A percentile compares a stretch with the other conserved stretches of the same genome.
These are phyloP conservation scores for Thelonectria rubi DNA, from an alignment of 2,329 filamentous ascomycete genomes.

Conservation along the genomic window DNA sequence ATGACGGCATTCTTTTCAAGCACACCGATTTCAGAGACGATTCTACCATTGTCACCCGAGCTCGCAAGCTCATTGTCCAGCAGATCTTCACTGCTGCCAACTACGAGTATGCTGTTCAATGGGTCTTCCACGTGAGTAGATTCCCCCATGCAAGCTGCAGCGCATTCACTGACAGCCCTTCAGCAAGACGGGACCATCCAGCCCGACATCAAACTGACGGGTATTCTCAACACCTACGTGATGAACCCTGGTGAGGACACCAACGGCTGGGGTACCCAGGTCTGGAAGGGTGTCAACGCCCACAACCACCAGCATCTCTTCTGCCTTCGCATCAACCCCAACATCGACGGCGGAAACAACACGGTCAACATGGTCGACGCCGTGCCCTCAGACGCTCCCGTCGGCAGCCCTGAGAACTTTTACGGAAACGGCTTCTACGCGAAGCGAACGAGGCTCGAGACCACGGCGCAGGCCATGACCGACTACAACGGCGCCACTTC, in stretches of 20 bases:
- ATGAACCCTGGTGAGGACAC: conserved; percentile 84
- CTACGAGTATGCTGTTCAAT: conserved; percentile 83
- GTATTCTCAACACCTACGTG: conserved; percentile 90
- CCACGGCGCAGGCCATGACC: conserved; percentile 72
- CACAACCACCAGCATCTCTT: conserved; percentile 98
- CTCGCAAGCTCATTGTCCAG: conserved; percentile 84
- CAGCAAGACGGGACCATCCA: conserved; percentile 87
- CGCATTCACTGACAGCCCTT: too few relatives aligned
- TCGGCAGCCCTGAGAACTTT: conserved; percentile 82
- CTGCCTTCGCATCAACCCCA: conserved; percentile 87
- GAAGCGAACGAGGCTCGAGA: conserved; percentile 81
- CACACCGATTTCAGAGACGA: conserved; percentile 94
- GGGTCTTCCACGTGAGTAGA: conserved; percentile 69
- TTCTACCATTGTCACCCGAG: conserved; percentile 84
- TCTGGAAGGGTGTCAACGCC: conserved; percentile 83
- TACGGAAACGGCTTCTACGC: conserved; percentile 93
- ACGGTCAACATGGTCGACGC: conserved; percentile 87
- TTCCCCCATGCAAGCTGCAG: too few relatives aligned
- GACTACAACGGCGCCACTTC: conserved; percentile 84
- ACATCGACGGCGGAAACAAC: conserved; percentile 86
- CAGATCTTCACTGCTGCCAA: conserved; percentile 96
- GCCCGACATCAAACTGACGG: conserved; percentile 89
- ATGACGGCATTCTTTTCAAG: conserved; percentile 91
- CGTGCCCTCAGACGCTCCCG: conserved; percentile 72
- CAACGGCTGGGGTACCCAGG: conserved; percentile 88